Evolutionary conservation across 768 basidiomycete genomes (phyloP), one percentile per base, ranked within the genome.

Genomic region (Agrocybe chaxingu): DNA sequence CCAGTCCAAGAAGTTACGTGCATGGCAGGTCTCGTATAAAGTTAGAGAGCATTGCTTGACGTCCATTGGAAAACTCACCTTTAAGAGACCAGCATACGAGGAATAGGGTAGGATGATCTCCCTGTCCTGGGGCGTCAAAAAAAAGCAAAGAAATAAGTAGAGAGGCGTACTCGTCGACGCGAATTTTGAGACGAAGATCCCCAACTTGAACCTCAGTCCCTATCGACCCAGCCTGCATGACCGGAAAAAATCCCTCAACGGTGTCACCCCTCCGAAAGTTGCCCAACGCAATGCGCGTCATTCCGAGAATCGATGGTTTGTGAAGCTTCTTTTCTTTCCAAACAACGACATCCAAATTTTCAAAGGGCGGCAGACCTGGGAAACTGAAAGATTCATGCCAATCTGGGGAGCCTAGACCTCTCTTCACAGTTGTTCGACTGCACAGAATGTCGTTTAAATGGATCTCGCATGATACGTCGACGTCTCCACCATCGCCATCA

Each of bases 201-300:
- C 92, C 92, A 5, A 82, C 76, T 60, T 87, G 85, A 39, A 80
- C 60, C 57, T 82, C 78, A 18, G 71, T 72, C 30, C 74, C 68
- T 36, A 73, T 61, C 8, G 74, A 66, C 35, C 76, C 79, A 37
- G 70, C 62, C 38, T 79, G 76, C 46, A 87, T 69, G 2, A 92
- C 80, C 10, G 90, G 87, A 66, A 84, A 93, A 89, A 89, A 94
- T 10, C 92, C 92, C 62, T 94, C 91, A 4, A 89, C 76, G 3
- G 70, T 64, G 57, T 91, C 87, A 12, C 84, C 81, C 19, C 91
- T 76, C 18, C 85, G 79, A 59, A 93, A 89, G 59, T 87, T 88
- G 7, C 68, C 68, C 18, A 93, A 72, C 1, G 82, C 71, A 46
- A 95, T 81, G 18, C 74, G 75, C 16, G 85, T 76, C 24, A 73